Evolutionary conservation across 352 stramenopile species (phyloP), one percentile per base, ranked within the genome.

Genomic region (Globisporangium abappressorium): DNA sequence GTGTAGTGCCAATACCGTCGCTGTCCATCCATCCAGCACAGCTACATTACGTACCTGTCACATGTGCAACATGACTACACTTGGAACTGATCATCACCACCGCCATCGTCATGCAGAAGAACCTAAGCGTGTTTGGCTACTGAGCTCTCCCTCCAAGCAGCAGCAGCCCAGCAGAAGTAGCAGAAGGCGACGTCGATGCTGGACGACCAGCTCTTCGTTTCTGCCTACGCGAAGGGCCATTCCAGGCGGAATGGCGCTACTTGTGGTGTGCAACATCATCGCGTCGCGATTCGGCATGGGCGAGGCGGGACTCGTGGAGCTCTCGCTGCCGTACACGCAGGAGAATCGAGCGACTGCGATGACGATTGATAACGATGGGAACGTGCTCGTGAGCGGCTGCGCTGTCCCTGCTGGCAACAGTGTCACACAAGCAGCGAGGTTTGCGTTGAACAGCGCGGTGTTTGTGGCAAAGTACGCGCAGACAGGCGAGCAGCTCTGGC

Each of bases 391-490:
- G 15, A 12, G 46, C 22, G 60, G 66, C 22, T 71, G 66, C 22
- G 9, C 63, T 24, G 6, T 47, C 11, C 9, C 22, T 41, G 8
- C 24, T 4, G 18, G 64, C 9, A 11, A 6, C 20, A 47, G 22
- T 9, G 12, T 22, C 34, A 7, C 15, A 2, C n/a, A 6, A n/a
- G 24, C 38, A 49, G 41, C 3, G 2, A 14, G 8, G 3, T 34
- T 11, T n/a, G 22, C 38, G 4, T 5, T 51, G 2, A 56, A 51
- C 12, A 38, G 26, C 3, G 49, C 26, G n/a, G 46, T n/a, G 18
- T 66, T 65, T 26, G 68, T 66, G 54, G 64, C 56, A 22, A 69
- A 70, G 49, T 66, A 66, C 47, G 43, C 55, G n/a, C 34, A 41
- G 20, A 60, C 38, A 6, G 68, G 68, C 12, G 56, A 70, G 43